Base-by-base conservation (phyloP, 31 red algal genomes). In the Odonthalia washingtoniensis region DNA sequence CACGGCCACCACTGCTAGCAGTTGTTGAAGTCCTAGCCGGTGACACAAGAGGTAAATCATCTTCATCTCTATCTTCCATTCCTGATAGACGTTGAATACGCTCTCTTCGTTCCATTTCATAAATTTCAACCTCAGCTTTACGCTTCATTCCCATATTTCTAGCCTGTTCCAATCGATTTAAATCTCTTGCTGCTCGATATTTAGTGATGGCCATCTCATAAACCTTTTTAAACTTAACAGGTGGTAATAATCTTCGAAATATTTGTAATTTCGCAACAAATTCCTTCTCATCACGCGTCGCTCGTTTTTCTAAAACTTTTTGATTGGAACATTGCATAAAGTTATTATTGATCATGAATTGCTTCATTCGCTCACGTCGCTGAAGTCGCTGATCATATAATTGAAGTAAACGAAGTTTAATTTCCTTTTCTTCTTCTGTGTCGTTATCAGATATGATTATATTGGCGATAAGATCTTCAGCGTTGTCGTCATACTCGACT, bases 401-500 rank as follows among this genome's bases (percentile, higher is more conserved):
- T 21, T 57, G 49, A 14, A 57, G 21, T 14, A 57, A 21, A 57
- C 49, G 49, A 57, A 88, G 3, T 26, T 96, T 96, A 17, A 91
- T 42, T 18, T 94, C 90, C 28, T 44, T 32, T 46, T 92, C 88
- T 42, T 89, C 84, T 4, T 75, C 18, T 3, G 87, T 85, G 40
- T 96, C 87, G 32, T 89, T 78, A 1, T 81, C 34, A n/a, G 37
- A 1, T 46, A 98, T 92, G 67, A 37, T 38, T 38, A 98, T 53
- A 41, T 96, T 91, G 0, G 97, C 90, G 40, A 98, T 85, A 21
- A 94, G 65, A 64, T 68, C 36, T 81, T 98, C 97, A 26, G 97
- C 97, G 45, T 89, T 63, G 40, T 98, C 85, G 70, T 96, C 90
- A 46, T 70, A 98, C 75, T 98, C 97, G 12, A 91, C 53, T 1